Base-by-base conservation (phyloP, 805 yeast species). In the Lachancea nothofagi region DNA sequence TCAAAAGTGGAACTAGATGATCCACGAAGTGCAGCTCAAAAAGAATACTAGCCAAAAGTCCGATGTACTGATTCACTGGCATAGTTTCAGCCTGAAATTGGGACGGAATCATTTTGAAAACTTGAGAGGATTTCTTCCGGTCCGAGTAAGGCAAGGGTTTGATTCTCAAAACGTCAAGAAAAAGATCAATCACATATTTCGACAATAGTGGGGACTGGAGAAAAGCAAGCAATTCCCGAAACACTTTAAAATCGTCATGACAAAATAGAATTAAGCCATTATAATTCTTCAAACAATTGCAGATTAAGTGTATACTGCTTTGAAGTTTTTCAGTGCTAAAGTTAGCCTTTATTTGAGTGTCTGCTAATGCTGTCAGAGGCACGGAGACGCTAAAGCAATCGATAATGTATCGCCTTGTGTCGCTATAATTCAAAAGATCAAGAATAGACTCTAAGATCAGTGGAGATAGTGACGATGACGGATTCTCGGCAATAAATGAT, bases 221-320 rank as follows among this genome's bases (percentile, higher is more conserved):
- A 55, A 88, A 80, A 30, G 69, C 61, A 2, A 89, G 62, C 21
- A 89, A 62, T 38, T 77, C 75, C 29, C 64, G 66, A 17, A 89
- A 54, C 7, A 80, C 71, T 40, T 66, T 64, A 45, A 76, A 80
- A 43, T 77, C 63, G 47, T 79, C 67, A 41, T 73, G 68, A 1
- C 83, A 71, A 49, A 80, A 74, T 12, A 81, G 74, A 44, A 80
- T 70, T 8, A 88, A 53, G 0, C 98, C 99, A 9, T 83, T 70
- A 77, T 90, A 81, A 24, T 78, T 71, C 45, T 85, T 83, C 35
- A 90, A 61, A 18, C 85, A 63, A 3, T 73, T 57, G 0, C 83
- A 64, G 2, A 90, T 57, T 7, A 86, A 66, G 30, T 74, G 69
- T 0, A 88, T 75, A 10, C 77, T 66, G 43, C 71, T 73, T 42